Percentiles rank a stretch among this genome's conserved stretches.
phyloP scores from a whole-genome alignment of 2,329 filamentous ascomycete species.

The Ceratocystis harringtonii region DNA sequence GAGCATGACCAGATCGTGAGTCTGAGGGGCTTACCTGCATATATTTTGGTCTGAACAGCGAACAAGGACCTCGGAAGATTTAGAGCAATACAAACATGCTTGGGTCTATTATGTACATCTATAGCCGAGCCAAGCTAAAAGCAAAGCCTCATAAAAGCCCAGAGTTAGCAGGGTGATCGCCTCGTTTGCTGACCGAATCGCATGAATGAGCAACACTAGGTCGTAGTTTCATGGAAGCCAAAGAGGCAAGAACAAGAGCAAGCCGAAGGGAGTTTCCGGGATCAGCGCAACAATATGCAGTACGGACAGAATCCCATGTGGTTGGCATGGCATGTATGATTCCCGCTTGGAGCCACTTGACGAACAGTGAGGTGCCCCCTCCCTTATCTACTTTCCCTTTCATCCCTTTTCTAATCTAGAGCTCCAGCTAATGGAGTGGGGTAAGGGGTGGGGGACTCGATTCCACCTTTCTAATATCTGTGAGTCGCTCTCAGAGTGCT shows the following conservation, averaged over 20 bases:
- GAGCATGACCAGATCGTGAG: background rate
- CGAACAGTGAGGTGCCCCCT: background rate
- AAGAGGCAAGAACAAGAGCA: background rate
- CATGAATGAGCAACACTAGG: background rate
- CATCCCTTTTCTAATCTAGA: background rate
- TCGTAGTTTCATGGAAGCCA: background rate
- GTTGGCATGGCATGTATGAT: slow-evolving; percentile 4
- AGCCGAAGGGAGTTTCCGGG: background rate
- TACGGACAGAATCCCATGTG: background rate
- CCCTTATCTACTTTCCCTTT: background rate
- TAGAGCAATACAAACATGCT: too few relatives aligned
- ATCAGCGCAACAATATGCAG: background rate
- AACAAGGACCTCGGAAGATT: too few relatives aligned
- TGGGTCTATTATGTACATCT: too few relatives aligned
- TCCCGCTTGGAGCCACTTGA: background rate
- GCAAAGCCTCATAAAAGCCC: too few relatives aligned
- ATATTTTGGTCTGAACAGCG: too few relatives aligned
- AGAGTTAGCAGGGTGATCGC: too few relatives aligned
- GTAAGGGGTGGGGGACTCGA: background rate
- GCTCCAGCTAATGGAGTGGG: background rate
- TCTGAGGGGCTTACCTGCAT: background rate
- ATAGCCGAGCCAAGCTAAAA: too few relatives aligned
- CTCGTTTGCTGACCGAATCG: too few relatives aligned
- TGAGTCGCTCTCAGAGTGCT: background rate
- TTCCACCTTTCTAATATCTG: background rate